A percentile compares a stretch with the other conserved stretches of the same genome.
Conservation (phyloP, 176 grass and related monocot genomes). For the Elymus sibiricus region DNA sequence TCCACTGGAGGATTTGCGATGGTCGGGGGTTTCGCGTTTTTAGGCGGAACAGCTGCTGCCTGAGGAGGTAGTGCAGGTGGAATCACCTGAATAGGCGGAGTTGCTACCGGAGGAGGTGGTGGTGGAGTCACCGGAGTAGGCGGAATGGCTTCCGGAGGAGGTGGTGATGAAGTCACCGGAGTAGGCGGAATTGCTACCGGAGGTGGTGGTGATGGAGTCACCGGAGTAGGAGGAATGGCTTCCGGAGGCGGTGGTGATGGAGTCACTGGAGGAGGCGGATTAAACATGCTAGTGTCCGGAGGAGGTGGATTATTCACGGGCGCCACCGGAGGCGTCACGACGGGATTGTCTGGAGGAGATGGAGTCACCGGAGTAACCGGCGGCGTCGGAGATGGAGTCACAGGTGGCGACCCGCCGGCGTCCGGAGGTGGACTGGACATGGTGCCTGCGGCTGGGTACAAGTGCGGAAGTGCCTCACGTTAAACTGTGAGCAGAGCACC, state of each 20-base stretch:
- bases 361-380: constrained; percentile 7
- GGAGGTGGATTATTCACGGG: not conserved
- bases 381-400: not conserved
- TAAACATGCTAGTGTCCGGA: too few species aligned
- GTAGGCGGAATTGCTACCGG: not conserved
- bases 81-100: not conserved
- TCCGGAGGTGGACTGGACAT: not conserved
- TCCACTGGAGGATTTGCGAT: not conserved
- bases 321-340: not conserved
- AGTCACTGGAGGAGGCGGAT: not conserved
- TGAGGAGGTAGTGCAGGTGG: not conserved
- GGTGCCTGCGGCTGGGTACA: not conserved
- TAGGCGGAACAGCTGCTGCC: not conserved
- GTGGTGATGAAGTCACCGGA: not conserved
- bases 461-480: not conserved
- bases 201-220: not conserved
- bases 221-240: not conserved
- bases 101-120: not conserved
- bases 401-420: not conserved
- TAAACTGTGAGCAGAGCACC: not conserved
- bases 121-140: not conserved
- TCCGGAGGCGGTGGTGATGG: not conserved
- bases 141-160: not conserved
- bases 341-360: not conserved
- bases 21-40: not conserved